These are phyloP conservation scores for Spiromastix sp. DNA, from an alignment of 2,329 filamentous ascomycete genomes.

Conservation along the genomic window DNA sequence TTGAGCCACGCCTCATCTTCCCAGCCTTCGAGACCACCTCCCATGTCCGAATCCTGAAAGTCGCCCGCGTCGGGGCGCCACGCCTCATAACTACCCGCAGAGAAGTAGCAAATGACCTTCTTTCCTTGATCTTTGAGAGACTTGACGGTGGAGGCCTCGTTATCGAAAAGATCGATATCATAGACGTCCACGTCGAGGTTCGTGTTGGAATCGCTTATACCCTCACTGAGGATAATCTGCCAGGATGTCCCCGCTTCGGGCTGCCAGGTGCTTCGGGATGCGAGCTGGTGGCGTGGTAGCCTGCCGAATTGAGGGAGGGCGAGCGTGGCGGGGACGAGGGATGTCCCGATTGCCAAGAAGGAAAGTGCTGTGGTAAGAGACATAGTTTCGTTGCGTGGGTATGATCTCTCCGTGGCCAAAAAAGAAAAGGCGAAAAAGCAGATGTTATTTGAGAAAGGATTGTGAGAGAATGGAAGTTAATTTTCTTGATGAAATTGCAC, in stretches of 20 bases:
- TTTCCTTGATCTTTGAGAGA: conserved; percentile 41
- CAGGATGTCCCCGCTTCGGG: conserved; percentile 45
- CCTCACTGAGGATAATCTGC: conserved; percentile 49
- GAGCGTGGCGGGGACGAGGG: too few relatives aligned
- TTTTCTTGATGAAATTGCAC: too few relatives aligned
- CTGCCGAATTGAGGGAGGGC: too few relatives aligned
- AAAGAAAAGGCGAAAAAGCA: too few relatives aligned
- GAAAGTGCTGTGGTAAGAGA: too few relatives aligned
- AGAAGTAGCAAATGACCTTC: conserved; percentile 67
- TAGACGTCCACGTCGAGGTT: conserved; percentile 50
- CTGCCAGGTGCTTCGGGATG: too few relatives aligned
- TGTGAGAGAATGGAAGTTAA: too few relatives aligned
- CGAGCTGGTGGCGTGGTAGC: too few relatives aligned
- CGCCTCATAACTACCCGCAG: conserved; percentile 57
- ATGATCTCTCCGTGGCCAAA: too few relatives aligned
- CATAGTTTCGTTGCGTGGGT: too few relatives aligned
- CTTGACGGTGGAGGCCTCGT: conserved; percentile 36
- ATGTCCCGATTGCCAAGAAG: too few relatives aligned
- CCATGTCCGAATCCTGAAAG: conserved; percentile 48
- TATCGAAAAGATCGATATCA: conserved; percentile 52
- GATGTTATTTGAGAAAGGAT: too few relatives aligned
- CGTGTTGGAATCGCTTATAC: conserved; percentile 32
- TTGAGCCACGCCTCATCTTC: conserved; percentile 58
- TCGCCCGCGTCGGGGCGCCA: conserved; percentile 48
- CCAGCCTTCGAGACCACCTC: conserved; percentile 53